Percentiles rank a stretch among this genome's conserved stretches.
Evolutionary conservation across 345 rosid genomes (phyloP).

Genomic region (Cardamine resedifolia): DNA sequence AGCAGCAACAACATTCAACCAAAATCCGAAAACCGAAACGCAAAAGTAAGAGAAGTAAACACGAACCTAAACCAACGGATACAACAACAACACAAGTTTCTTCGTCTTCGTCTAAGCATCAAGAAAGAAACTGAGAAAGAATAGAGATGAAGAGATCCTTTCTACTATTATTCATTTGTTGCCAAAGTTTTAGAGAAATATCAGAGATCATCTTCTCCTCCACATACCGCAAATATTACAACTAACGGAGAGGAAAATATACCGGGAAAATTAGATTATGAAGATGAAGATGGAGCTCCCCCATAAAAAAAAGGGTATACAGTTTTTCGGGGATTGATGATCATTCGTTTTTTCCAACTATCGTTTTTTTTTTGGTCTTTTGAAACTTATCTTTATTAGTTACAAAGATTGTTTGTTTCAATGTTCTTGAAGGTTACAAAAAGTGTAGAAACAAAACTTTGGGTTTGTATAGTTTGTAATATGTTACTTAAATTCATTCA

Average conservation of each 20-base stretch:
- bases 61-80: constrained; percentile 47
- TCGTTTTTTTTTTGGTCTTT: constrained; percentile 1
- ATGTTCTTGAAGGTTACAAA: constrained; percentile 27
- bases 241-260: constrained; percentile 5
- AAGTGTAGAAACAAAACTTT: constrained; percentile 30
- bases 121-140: constrained; percentile 45
- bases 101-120: constrained; percentile 47
- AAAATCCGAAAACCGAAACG: constrained; percentile 68
- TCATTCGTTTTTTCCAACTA: constrained; percentile 19
- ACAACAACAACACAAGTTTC: constrained; percentile 38
- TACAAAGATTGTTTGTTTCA: constrained; percentile 29
- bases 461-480: constrained; percentile 37
- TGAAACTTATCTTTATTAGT: constrained; percentile 13
- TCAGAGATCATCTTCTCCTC: constrained; percentile 38
- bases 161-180: constrained; percentile 34
- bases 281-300: constrained; percentile 27
- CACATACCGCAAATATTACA: constrained; percentile 29
- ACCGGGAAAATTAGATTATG: constrained; percentile 7
- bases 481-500: constrained; percentile 26
- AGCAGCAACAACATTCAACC: constrained; percentile 55
- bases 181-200: constrained; percentile 26
- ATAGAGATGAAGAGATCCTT: neutral
- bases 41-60: constrained; percentile 70
- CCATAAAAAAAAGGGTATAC: constrained; percentile 19
- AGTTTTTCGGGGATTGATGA: constrained; percentile 32